Evolutionary conservation across 2,329 filamentous ascomycete species (phyloP), one percentile per base, ranked within the genome.

Genomic region (Aspergillus flavus): DNA sequence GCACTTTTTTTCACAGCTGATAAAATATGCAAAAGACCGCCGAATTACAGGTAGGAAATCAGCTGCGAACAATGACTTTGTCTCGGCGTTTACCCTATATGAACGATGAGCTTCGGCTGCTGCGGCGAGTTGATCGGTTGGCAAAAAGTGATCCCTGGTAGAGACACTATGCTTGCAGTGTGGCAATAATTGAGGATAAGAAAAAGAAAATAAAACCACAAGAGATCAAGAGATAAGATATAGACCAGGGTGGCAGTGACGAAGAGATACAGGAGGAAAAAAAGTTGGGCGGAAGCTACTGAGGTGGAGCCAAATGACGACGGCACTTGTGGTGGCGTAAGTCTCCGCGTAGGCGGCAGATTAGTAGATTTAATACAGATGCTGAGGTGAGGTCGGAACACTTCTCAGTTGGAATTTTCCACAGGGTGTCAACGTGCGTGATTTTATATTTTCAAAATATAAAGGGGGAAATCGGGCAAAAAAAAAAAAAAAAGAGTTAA

Each of bases 291-390:
- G 21, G 48, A 26, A 30, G 28, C 28, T 30, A 52, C 4, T 9
- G 16, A 23, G 52, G 52, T 55, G 52, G 52, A 55, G 32, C 30
- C 9, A 55, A 39, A 55, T 39, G 52, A 39, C 52, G 52, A 55
- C 32, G 52, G 52, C 52, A 14, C 52, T 54, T 48, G 26, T 39
- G 52, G 32, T 55, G 32, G 52, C 52, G 52, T 39, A 39, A 39
- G 52, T 36, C 32, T 32, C 52, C 52, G 16, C 52, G 52, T 54
- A n/a, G 19, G n/a, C 39, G 39, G 39, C 12, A 53, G 32, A 36
- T 6, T 12, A 54, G 19, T 36, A 14, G 52, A 23, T 23, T 23
- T 23, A 23, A 39, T 10, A 6, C 7, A n/a, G 4, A 14, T 26
- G 45, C 11, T 23, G 43, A 23, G 10, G 12, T 50, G 46, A 50